Conservation (phyloP, 352 stramenopile species). For the Globisporangium nagaii region DNA sequence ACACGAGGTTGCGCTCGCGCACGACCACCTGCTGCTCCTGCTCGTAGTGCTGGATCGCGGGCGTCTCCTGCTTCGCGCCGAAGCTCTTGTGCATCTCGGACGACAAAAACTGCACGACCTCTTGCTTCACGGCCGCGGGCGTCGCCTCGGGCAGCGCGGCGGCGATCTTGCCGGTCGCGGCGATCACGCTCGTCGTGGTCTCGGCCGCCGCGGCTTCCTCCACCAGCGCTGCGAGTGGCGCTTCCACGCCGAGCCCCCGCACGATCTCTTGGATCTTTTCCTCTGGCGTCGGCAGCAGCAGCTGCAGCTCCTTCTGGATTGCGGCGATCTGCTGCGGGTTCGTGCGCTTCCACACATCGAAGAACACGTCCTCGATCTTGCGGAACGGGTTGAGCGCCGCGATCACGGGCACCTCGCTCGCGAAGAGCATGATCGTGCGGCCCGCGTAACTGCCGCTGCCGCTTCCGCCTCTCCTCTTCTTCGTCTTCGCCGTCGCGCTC, state of each 20-base stretch:
- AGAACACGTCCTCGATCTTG: slow-evolving; percentile 80
- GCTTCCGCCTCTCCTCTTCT: not conserved
- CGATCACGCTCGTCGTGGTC: slow-evolving; percentile 33
- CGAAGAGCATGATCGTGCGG: slow-evolving; percentile 70
- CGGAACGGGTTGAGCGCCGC: slow-evolving; percentile 78
- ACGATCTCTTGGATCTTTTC: slow-evolving; percentile 58
- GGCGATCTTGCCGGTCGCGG: slow-evolving; percentile 38
- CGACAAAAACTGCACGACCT: slow-evolving; percentile 69
- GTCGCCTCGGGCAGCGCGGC: slow-evolving; percentile 40
- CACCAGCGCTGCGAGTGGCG: slow-evolving; percentile 55
- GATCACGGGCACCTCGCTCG: slow-evolving; percentile 82
- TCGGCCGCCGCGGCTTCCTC: slow-evolving; percentile 41
- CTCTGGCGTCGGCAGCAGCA: slow-evolving; percentile 39
- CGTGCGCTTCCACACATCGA: slow-evolving; percentile 76
- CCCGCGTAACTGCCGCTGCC: not conserved
- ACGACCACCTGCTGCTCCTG: slow-evolving; percentile 47
- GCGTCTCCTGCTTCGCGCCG: slow-evolving; percentile 51
- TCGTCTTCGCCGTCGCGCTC: slow-evolving; percentile 10
- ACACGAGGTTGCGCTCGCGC: slow-evolving; percentile 65
- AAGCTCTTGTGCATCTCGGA: slow-evolving; percentile 82
- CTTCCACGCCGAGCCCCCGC: slow-evolving; percentile 38
- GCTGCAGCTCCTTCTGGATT: slow-evolving; percentile 40
- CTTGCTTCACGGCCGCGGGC: slow-evolving; percentile 39
- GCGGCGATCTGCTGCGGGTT: slow-evolving; percentile 49
- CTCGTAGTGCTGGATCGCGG: slow-evolving; percentile 70